These are phyloP conservation scores for Mycena albidolilacea DNA, from an alignment of 768 basidiomycete genomes.

Conservation along the genomic window DNA sequence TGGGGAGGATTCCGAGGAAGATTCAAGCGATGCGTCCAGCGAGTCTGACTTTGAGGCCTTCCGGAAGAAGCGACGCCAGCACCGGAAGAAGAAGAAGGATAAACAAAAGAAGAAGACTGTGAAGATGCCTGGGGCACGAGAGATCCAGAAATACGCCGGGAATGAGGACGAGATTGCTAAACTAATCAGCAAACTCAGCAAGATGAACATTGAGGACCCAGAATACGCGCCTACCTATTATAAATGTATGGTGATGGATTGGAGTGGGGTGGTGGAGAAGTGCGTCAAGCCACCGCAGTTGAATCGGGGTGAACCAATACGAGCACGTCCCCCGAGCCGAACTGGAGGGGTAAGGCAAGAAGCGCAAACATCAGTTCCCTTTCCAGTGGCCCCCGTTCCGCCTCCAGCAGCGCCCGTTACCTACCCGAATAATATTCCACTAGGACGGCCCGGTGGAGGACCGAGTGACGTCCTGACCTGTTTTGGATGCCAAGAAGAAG, in stretches of 20 bases:
- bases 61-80: neutral
- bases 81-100: neutral
- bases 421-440: neutral
- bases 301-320: too few species aligned
- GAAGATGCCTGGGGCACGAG: too few species aligned
- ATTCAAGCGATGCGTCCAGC: neutral
- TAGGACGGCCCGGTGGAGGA: too few species aligned
- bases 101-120: neutral
- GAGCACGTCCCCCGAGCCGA: too few species aligned
- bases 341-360: too few species aligned
- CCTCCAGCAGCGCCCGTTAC: neutral
- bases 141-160: too few species aligned
- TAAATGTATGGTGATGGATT: constrained; percentile 15
- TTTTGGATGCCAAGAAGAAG: neutral
- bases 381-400: too few species aligned
- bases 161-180: constrained; percentile 2
- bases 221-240: constrained; percentile 34
- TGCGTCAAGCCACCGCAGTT: too few species aligned
- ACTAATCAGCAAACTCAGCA: constrained; percentile 4
- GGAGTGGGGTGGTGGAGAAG: neutral
- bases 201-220: constrained; percentile 32
- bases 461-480: neutral
- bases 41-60: constrained; percentile 7
- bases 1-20: constrained; percentile 20
- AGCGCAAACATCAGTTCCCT: too few species aligned